A percentile compares a stretch with the other conserved stretches of the same genome.
Evolutionary conservation across 768 basidiomycete genomes (phyloP).

Genomic region (Clitopilus passeckerianus): DNA sequence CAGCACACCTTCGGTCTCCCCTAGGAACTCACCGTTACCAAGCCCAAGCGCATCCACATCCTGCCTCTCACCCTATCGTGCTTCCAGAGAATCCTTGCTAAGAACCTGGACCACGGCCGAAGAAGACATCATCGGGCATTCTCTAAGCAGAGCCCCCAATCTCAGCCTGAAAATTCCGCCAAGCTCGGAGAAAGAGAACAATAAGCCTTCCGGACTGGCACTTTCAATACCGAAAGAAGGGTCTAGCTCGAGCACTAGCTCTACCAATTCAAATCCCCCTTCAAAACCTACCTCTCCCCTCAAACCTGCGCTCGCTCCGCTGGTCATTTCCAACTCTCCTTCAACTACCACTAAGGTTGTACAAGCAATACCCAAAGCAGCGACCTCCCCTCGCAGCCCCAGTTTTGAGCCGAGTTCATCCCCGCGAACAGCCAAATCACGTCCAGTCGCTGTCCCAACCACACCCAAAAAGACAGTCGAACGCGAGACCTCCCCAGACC

Average conservation of each 20-base stretch:
- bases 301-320: neutral
- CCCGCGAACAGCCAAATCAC: neutral
- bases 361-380: neutral
- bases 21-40: constrained; percentile 12
- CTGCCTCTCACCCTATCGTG: neutral
- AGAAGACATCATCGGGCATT: neutral
- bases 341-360: neutral
- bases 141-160: neutral
- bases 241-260: neutral
- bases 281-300: neutral
- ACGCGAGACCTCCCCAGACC: neutral
- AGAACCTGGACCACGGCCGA: neutral
- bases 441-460: neutral
- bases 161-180: neutral
- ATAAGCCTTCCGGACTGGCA: neutral
- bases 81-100: neutral
- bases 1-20: constrained; percentile 26
- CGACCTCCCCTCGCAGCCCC: neutral
- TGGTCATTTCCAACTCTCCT: neutral
- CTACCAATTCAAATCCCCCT: constrained; percentile 3
- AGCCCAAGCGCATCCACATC: constrained; percentile 11
- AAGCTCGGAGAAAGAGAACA: neutral
- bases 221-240: neutral
- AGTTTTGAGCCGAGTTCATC: neutral
- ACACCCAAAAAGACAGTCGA: neutral